A percentile compares a stretch with the other conserved stretches of the same genome.
Evolutionary conservation across 495 filamentous ascomycete genomes (phyloP).

Genomic region (Sordaria brevicollis): DNA sequence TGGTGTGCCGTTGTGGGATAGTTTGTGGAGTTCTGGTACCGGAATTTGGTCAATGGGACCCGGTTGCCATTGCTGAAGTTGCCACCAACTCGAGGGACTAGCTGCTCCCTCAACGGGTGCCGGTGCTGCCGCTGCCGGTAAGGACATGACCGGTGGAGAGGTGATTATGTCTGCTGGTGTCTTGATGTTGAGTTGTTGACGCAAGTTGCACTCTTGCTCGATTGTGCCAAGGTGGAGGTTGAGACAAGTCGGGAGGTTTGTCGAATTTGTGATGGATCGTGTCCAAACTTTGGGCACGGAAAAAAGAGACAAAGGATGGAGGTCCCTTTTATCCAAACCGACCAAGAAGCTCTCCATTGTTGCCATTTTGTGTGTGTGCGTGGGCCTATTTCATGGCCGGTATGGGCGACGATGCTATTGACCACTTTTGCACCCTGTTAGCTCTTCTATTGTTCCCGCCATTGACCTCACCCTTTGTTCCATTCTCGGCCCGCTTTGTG

Average conservation of each 20-base stretch:
- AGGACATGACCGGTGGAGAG: neutral
- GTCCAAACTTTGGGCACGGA: too few relatives aligned
- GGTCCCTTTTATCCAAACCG: too few relatives aligned
- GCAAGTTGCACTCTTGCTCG: neutral
- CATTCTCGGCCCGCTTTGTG: neutral
- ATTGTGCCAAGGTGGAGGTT: too few relatives aligned
- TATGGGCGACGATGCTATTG: neutral
- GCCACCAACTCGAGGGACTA: too few relatives aligned
- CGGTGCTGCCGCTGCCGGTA: neutral
- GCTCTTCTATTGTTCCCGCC: neutral
- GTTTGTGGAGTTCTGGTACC: neutral
- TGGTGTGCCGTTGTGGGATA: neutral
- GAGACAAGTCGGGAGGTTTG: neutral
- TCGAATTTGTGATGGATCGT: neutral
- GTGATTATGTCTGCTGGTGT: neutral
- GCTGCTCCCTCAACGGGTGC: neutral
- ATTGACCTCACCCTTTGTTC: neutral
- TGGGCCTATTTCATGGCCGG: neutral
- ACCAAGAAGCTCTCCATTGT: neutral
- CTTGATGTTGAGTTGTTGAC: too few relatives aligned
- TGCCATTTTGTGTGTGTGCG: too few relatives aligned
- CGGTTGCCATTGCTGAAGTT: neutral
- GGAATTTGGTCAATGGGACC: neutral
- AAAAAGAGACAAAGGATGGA: too few relatives aligned
- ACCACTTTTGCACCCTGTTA: neutral